phyloP scores from a whole-genome alignment of 352 stramenopile genomes.

The Globisporangium cederbergense region DNA sequence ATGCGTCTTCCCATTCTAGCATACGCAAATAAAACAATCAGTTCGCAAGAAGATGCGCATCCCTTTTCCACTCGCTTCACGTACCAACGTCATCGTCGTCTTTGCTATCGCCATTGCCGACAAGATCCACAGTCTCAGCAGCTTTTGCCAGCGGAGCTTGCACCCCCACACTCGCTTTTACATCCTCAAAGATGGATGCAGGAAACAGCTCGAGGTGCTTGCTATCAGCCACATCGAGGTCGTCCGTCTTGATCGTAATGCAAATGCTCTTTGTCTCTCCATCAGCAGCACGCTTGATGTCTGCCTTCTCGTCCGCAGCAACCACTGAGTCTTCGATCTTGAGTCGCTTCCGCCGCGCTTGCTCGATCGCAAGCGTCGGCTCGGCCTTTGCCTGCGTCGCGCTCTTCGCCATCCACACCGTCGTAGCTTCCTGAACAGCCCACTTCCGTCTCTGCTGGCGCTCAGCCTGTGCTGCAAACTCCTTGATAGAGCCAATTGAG shows the following conservation, averaged over 20 bases:
- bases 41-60: not conserved
- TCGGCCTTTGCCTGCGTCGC: slow-evolving; percentile 39
- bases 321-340: slow-evolving; percentile 9
- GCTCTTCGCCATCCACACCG: slow-evolving; percentile 37
- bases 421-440: slow-evolving; percentile 27
- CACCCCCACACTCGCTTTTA: not conserved
- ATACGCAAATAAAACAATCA: slow-evolving; percentile 16
- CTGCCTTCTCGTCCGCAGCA: not conserved
- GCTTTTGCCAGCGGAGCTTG: not conserved
- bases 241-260: slow-evolving; percentile 47
- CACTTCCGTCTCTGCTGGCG: slow-evolving; percentile 24
- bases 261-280: slow-evolving; percentile 22
- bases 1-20: slow-evolving; percentile 34
- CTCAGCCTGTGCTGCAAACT: slow-evolving; percentile 26
- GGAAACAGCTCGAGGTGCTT: slow-evolving; percentile 36
- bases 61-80: not conserved
- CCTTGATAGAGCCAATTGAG: slow-evolving; percentile 22
- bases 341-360: slow-evolving; percentile 26
- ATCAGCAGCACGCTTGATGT: not conserved
- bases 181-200: slow-evolving; percentile 23
- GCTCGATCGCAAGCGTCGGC: slow-evolving; percentile 44
- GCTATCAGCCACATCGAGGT: slow-evolving; percentile 21
- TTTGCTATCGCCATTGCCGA: slow-evolving; percentile 19
- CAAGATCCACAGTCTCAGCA: not conserved
- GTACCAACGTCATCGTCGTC: slow-evolving; percentile 39